Percentiles rank a stretch among this genome's conserved stretches.
These are phyloP conservation scores for Hymenoscyphus scutula DNA, from an alignment of 2,329 filamentous ascomycete species.

Conservation along the genomic window DNA sequence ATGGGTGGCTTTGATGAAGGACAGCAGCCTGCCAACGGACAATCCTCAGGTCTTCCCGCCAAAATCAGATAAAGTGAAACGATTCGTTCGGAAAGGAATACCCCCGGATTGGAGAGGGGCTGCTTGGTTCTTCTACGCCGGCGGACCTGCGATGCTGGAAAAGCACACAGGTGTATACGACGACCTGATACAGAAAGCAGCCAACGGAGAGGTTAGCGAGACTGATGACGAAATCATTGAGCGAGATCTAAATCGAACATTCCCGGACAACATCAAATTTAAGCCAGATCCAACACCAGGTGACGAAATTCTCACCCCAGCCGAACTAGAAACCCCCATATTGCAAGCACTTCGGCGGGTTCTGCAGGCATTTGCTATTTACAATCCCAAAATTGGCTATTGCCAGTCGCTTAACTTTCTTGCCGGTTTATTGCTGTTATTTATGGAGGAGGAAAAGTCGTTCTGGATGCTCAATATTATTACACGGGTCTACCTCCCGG, in stretches of 20 bases:
- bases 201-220: slow-evolving; percentile 59
- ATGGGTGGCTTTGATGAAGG: slow-evolving; percentile 76
- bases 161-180: slow-evolving; percentile 77
- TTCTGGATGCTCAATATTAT: slow-evolving; percentile 95
- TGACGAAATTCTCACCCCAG: slow-evolving; percentile 19
- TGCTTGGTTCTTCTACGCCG: slow-evolving; percentile 96
- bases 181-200: slow-evolving; percentile 60
- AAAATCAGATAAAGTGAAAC: slow-evolving; percentile 78
- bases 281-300: slow-evolving; percentile 54
- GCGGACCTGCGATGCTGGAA: slow-evolving; percentile 74
- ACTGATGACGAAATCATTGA: slow-evolving; percentile 89
- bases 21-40: slow-evolving; percentile 69
- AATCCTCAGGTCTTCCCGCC: slow-evolving; percentile 76
- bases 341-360: slow-evolving; percentile 81
- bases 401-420: slow-evolving; percentile 96
- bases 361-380: slow-evolving; percentile 82
- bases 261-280: slow-evolving; percentile 90
- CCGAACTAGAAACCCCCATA: slow-evolving; percentile 64
- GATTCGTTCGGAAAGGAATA: slow-evolving; percentile 89
- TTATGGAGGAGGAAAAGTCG: slow-evolving; percentile 84
- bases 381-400: slow-evolving; percentile 90
- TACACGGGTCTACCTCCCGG: slow-evolving; percentile 81
- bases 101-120: slow-evolving; percentile 92
- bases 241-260: slow-evolving; percentile 88
- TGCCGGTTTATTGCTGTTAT: slow-evolving; percentile 82